Evolutionary conservation across 140 eudicot species (phyloP).

Genomic region (Ambrosia hybrid): DNA sequence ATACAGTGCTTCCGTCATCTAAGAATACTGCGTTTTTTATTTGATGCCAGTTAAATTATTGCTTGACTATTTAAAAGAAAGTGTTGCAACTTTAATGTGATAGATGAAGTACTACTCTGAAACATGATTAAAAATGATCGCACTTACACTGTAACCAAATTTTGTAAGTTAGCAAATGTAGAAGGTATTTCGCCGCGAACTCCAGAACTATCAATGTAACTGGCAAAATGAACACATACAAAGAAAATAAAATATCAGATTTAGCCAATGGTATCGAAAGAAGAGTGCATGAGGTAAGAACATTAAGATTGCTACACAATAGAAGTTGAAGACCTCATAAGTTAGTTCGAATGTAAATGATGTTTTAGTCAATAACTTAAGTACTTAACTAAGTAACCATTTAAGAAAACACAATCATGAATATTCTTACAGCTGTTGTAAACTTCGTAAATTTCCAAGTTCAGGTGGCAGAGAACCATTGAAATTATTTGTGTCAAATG

Average conservation of each 20-base stretch:
- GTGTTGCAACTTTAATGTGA: neutral
- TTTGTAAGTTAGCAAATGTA: constrained; percentile 43
- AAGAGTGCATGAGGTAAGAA: neutral
- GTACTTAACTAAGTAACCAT: neutral
- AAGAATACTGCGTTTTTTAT: too few species aligned
- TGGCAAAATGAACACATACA: constrained; percentile 23
- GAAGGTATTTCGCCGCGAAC: constrained; percentile 54
- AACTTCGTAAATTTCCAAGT: constrained; percentile 55
- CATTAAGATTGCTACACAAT: too few species aligned
- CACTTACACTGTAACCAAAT: constrained; percentile 47
- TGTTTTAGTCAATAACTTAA: neutral
- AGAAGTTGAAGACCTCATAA: too few species aligned
- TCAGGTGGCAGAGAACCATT: constrained; percentile 67
- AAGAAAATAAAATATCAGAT: neutral
- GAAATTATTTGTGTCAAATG: constrained; percentile 59
- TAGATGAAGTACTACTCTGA: neutral
- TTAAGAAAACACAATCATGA: neutral
- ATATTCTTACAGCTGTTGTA: constrained; percentile 50
- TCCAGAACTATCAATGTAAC: constrained; percentile 56
- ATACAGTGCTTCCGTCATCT: too few species aligned
- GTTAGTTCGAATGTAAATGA: too few species aligned
- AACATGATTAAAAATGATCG: constrained; percentile 1
- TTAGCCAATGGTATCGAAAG: neutral
- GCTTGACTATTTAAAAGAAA: too few species aligned
- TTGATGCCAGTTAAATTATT: too few species aligned